Evolutionary conservation across 2,329 filamentous ascomycete species (phyloP).

Genomic region (Fusarium buharicum): DNA sequence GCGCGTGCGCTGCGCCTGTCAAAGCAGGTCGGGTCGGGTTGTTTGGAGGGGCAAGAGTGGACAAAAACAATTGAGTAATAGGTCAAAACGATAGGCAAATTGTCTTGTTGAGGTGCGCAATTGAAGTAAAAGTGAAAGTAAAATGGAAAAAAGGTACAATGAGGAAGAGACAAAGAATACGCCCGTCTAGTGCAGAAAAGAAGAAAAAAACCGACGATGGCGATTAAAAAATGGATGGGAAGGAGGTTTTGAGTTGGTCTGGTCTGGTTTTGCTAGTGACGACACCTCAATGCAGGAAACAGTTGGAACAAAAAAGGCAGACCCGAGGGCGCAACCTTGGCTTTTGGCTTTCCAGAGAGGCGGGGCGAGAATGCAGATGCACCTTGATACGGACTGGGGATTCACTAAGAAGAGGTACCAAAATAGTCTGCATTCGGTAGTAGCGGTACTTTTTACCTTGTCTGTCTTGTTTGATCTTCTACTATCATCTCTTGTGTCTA

Average conservation of each 20-base stretch:
- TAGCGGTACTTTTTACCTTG: slow-evolving; percentile 25
- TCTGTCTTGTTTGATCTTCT: slow-evolving; percentile 8
- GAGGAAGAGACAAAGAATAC: not conserved
- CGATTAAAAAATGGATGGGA: slow-evolving; percentile 16
- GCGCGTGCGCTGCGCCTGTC: slow-evolving; percentile 24
- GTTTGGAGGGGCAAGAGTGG: slow-evolving; percentile 40
- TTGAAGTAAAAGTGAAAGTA: not conserved
- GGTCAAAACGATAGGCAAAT: too few species aligned
- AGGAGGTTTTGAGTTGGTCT: slow-evolving; percentile 5
- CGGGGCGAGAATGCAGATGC: slow-evolving; percentile 14
- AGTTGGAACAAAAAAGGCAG: slow-evolving; percentile 21
- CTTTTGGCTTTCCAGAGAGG: slow-evolving; percentile 24
- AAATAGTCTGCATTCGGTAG: slow-evolving; percentile 30
- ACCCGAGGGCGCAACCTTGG: slow-evolving; percentile 27
- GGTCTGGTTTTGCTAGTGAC: slow-evolving; percentile 22
- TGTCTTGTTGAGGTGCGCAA: not conserved
- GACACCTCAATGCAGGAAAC: slow-evolving; percentile 14
- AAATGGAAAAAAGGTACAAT: not conserved
- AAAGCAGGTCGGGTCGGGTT: slow-evolving; percentile 1
- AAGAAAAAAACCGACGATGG: slow-evolving; percentile 3
- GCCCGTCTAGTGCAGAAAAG: not conserved
- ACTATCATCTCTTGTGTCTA: not conserved
- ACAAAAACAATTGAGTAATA: slow-evolving; percentile 37
- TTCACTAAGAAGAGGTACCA: slow-evolving; percentile 7
- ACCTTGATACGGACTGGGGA: slow-evolving; percentile 6